phyloP scores from a whole-genome alignment of 148 eudicot species.

The Fagopyrum esculentum region DNA sequence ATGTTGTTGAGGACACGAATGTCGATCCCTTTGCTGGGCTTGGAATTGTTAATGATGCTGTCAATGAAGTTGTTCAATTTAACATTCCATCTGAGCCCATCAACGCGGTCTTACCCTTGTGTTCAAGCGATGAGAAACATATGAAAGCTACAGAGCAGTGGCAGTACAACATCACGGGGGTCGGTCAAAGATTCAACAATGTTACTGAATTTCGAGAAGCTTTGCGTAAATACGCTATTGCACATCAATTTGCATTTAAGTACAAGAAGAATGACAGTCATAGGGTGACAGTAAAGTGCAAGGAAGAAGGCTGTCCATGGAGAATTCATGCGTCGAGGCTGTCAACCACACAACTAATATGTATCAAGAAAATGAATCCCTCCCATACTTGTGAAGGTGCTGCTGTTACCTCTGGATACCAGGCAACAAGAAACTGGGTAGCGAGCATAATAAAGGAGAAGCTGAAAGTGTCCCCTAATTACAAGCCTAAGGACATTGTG shows the following conservation, averaged over 20 bases:
- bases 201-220: constrained; percentile 88
- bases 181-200: constrained; percentile 87
- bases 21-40: constrained; percentile 49
- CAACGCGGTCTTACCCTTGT: constrained; percentile 23
- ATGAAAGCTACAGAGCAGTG: constrained; percentile 72
- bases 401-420: constrained; percentile 50
- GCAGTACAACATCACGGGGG: constrained; percentile 86
- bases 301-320: constrained; percentile 92
- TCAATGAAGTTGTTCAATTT: constrained; percentile 33
- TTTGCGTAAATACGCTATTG: constrained; percentile 77
- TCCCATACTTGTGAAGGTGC: constrained; percentile 89
- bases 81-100: constrained; percentile 35
- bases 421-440: constrained; percentile 95
- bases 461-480: constrained; percentile 63
- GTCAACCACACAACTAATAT: constrained; percentile 80
- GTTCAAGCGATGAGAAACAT: constrained; percentile 57
- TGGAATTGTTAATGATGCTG: constrained; percentile 39
- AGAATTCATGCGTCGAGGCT: constrained; percentile 95
- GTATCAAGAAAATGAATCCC: constrained; percentile 84
- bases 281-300: constrained; percentile 95
- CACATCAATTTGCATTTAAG: constrained; percentile 78
- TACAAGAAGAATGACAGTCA: constrained; percentile 95
- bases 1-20: constrained; percentile 47
- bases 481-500: constrained; percentile 95
- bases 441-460: constrained; percentile 90